These are phyloP conservation scores for Lentinus polychrous DNA, from an alignment of 1,284 basidiomycete genomes.

Conservation along the genomic window DNA sequence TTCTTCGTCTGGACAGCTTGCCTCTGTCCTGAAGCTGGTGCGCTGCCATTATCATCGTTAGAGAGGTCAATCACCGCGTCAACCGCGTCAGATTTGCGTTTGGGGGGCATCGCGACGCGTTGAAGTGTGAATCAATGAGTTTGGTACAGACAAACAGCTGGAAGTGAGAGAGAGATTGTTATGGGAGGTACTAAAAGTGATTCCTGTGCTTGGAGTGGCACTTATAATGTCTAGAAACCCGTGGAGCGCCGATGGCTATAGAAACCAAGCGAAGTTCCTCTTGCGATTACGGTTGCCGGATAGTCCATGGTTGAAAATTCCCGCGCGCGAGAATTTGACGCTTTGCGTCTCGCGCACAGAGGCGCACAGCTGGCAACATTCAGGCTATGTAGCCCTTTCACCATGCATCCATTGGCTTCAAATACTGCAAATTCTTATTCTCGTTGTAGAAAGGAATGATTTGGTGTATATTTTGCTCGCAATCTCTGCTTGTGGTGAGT, in stretches of 20 bases:
- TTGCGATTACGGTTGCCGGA: no score
- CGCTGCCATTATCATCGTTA: slow-evolving; percentile 1
- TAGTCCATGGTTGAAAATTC: background rate
- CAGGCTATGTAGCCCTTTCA: no score
- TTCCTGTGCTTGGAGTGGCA: no score
- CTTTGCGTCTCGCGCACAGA: background rate
- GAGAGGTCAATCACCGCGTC: slow-evolving; percentile 8
- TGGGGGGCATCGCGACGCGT: slow-evolving; percentile 17
- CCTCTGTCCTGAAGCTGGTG: background rate
- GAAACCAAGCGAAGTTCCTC: no score
- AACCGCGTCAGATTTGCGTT: slow-evolving; percentile 24
- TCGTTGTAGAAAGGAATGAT: no score
- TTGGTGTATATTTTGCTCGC: no score
- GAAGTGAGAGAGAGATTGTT: background rate
- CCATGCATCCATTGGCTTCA: no score
- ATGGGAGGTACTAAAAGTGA: background rate
- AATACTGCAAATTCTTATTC: no score
- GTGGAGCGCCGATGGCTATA: no score
- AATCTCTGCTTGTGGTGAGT: no score
- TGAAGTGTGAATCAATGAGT: background rate
- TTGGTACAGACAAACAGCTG: background rate
- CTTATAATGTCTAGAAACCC: no score
- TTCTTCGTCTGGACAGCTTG: slow-evolving; percentile 34
- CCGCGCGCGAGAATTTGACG: background rate
- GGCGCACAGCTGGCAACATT: no score